phyloP scores from a whole-genome alignment of 768 basidiomycete genomes.

The Termitomyces sp. region DNA sequence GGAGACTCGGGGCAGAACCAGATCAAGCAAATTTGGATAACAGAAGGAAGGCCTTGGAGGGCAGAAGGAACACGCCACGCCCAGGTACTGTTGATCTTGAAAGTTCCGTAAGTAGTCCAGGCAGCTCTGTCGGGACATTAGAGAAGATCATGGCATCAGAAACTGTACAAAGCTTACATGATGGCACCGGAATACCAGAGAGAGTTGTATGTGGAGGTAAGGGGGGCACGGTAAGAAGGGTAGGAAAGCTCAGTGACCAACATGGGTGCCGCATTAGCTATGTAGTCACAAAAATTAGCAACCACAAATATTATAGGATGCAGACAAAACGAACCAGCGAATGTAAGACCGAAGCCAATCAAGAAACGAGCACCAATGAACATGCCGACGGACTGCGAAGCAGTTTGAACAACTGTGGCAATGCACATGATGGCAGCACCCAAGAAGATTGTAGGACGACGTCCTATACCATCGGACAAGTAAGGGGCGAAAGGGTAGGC shows the following conservation, averaged over 20 bases:
- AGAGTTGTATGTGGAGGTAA: constrained; percentile 78
- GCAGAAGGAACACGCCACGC: constrained; percentile 80
- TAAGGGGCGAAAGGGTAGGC: constrained; percentile 71
- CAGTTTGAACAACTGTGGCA: constrained; percentile 65
- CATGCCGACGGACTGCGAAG: constrained; percentile 68
- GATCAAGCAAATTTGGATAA: constrained; percentile 61
- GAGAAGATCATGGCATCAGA: neutral
- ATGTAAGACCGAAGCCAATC: constrained; percentile 73
- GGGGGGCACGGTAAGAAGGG: constrained; percentile 72
- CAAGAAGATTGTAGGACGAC: constrained; percentile 58
- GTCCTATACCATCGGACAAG: constrained; percentile 67
- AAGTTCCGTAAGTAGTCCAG: constrained; percentile 84
- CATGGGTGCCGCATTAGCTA: constrained; percentile 73
- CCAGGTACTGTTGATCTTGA: constrained; percentile 64
- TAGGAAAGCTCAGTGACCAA: constrained; percentile 85
- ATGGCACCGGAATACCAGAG: constrained; percentile 86
- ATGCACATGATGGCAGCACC: constrained; percentile 69
- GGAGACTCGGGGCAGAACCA: constrained; percentile 80
- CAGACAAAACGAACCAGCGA: constrained; percentile 40
- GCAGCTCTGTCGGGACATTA: constrained; percentile 56
- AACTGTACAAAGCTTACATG: constrained; percentile 21
- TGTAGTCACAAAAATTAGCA: constrained; percentile 1
- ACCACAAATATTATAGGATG: constrained; percentile 8
- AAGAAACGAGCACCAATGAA: constrained; percentile 80
- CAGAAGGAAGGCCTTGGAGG: constrained; percentile 65